Evolutionary conservation across 1,284 basidiomycete genomes (phyloP).

Genomic region (Sanghuangporus baumii): DNA sequence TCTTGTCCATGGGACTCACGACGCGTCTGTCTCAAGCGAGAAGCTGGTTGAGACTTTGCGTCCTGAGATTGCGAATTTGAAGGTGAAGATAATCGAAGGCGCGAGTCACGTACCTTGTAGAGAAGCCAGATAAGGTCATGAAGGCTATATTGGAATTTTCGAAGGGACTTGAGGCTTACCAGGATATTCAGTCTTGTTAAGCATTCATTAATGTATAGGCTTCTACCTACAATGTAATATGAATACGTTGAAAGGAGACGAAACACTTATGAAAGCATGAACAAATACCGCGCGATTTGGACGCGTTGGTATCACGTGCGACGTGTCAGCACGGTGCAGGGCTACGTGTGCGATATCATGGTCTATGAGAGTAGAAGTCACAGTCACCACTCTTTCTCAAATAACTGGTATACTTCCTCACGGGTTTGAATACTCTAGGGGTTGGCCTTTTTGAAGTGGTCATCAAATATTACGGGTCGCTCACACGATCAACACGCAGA

Average conservation of each 20-base stretch:
- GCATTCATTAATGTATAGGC: too few species aligned
- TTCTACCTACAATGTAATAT: not conserved
- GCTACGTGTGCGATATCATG: too few species aligned
- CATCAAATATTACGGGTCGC: too few species aligned
- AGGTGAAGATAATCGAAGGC: slow-evolving; percentile 5
- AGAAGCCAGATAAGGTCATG: slow-evolving; percentile 6
- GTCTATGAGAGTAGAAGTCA: too few species aligned
- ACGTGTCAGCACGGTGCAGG: not conserved
- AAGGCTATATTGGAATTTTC: slow-evolving; percentile 1
- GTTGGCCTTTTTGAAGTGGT: too few species aligned
- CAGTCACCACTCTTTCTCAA: too few species aligned
- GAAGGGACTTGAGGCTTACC: not conserved
- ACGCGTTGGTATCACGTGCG: not conserved
- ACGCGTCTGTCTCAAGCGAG: slow-evolving; percentile 25
- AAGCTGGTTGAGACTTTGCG: slow-evolving; percentile 24
- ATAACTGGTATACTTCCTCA: too few species aligned
- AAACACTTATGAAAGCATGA: too few species aligned
- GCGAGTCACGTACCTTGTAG: not conserved
- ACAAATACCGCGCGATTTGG: not conserved
- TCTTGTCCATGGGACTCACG: slow-evolving; percentile 30
- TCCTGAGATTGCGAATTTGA: not conserved
- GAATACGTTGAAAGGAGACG: not conserved
- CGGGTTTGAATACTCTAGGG: too few species aligned
- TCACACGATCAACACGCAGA: not conserved
- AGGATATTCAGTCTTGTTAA: too few species aligned